A percentile compares a stretch with the other conserved stretches of the same genome.
Conservation (phyloP, 2,329 filamentous ascomycete species). For the Bipolaris zeicola region DNA sequence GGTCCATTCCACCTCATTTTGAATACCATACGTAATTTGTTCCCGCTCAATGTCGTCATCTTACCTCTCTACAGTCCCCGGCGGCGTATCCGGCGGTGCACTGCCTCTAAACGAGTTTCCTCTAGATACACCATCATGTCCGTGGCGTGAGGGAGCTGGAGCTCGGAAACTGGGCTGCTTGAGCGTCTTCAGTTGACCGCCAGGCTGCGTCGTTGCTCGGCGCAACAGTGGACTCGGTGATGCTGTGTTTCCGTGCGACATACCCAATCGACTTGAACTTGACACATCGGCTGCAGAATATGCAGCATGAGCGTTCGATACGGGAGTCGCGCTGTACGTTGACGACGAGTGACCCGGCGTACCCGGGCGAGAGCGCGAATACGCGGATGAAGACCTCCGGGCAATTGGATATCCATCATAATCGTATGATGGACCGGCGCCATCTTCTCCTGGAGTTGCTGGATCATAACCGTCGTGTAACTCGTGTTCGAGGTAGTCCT, state of each 20-base stretch:
- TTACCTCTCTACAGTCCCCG: constrained; percentile 28
- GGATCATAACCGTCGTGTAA: constrained; percentile 23
- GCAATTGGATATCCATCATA: constrained; percentile 40
- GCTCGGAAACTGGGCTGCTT: constrained; percentile 21
- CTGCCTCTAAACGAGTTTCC: constrained; percentile 10
- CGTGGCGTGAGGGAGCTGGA: constrained; percentile 14
- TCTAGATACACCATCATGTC: constrained; percentile 1
- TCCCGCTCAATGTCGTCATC: too few species aligned
- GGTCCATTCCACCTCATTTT: neutral
- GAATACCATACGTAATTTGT: too few species aligned
- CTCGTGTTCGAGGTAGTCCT: constrained; percentile 65
- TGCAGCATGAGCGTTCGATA: constrained; percentile 20
- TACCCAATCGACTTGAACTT: constrained; percentile 15
- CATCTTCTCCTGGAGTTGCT: constrained; percentile 5
- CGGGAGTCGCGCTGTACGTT: neutral
- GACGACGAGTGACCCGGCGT: constrained; percentile 14
- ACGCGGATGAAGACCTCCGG: constrained; percentile 16
- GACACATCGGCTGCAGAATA: constrained; percentile 1
- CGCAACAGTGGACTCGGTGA: constrained; percentile 44
- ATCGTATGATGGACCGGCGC: constrained; percentile 25
- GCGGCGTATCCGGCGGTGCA: constrained; percentile 35
- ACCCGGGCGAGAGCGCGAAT: constrained; percentile 25
- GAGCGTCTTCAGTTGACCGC: constrained; percentile 28
- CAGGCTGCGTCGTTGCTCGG: constrained; percentile 40
- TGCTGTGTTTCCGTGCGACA: constrained; percentile 16